Evolutionary conservation across 495 filamentous ascomycete species (phyloP), one percentile per base, ranked within the genome.

Genomic region (Penicillium maclennaniae): DNA sequence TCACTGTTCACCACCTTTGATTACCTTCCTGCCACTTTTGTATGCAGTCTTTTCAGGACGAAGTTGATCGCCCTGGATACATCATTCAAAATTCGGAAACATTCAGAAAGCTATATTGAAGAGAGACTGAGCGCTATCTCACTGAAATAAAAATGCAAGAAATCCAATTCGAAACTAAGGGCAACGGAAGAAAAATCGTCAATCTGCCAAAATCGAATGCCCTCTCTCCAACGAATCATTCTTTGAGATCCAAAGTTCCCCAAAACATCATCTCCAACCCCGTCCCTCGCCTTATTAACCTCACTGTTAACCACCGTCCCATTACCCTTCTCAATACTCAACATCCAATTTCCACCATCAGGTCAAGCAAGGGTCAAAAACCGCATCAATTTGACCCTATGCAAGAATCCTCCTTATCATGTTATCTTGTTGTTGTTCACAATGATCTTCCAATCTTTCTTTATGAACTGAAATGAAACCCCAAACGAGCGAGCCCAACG

Each of bases 1-100:
- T n/a, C n/a, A n/a, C n/a, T n/a, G n/a, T n/a, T n/a, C n/a, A n/a
- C n/a, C n/a, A n/a, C n/a, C n/a, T n/a, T n/a, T n/a, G n/a, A n/a
- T n/a, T 74, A 69, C 58, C 65, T 65, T 45, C 69, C 67, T 48
- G 70, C 49, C 12, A 71, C 68, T 12, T 67, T 73, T 47, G 59
- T 69, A 10, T 58, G 59, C 36, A 61, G 58, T 51, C 26, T 61
- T 3, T 61, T 61, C 37, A 54, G 58, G 20, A 61, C 58, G 6
- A 61, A 61, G 31, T 45, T 61, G 43, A 42, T 61, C 7, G 49
- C 54, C 2, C 23, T 61, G 2, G 46, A 61, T n/a, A n/a, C n/a
- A n/a, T n/a, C n/a, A n/a, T n/a, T n/a, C n/a, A n/a, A n/a, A n/a
- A n/a, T n/a, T n/a, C n/a, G n/a, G n/a, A n/a, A n/a, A n/a, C n/a